These are phyloP conservation scores for Cercospora sesami DNA, from an alignment of 2,329 filamentous ascomycete genomes.

Conservation along the genomic window DNA sequence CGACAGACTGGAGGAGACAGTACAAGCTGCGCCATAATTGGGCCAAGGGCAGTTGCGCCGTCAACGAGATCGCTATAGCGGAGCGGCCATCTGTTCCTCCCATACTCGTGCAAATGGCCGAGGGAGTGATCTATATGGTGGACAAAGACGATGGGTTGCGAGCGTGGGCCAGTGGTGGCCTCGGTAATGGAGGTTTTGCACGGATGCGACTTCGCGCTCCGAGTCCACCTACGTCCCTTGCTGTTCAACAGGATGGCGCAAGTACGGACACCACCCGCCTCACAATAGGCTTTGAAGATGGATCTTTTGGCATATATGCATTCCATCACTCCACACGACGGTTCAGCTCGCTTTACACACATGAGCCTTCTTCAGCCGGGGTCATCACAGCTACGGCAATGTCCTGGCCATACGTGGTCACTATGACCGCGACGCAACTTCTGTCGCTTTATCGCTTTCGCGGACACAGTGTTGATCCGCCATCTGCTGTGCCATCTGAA, in stretches of 20 bases:
- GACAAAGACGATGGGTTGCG: constrained; percentile 69
- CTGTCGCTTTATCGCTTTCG: constrained; percentile 66
- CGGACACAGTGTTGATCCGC: background rate
- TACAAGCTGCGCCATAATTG: constrained; percentile 91
- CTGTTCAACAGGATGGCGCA: constrained; percentile 56
- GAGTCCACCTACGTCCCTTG: constrained; percentile 60
- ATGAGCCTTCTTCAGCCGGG: constrained; percentile 62
- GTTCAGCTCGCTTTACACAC: constrained; percentile 57
- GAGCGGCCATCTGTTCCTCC: constrained; percentile 56
- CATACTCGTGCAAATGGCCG: constrained; percentile 72
- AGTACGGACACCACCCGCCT: constrained; percentile 43
- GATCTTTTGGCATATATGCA: constrained; percentile 69
- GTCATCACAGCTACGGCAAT: constrained; percentile 70
- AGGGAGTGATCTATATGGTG: constrained; percentile 75
- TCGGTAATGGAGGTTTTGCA: constrained; percentile 59
- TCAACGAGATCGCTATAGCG: constrained; percentile 71
- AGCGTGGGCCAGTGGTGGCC: constrained; percentile 69
- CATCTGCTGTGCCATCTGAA: background rate
- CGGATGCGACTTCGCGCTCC: constrained; percentile 36
- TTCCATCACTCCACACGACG: constrained; percentile 50
- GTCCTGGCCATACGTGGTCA: constrained; percentile 72
- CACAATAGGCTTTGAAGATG: constrained; percentile 69
- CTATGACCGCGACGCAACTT: constrained; percentile 71
- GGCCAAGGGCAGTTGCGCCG: constrained; percentile 75
- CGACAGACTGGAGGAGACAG: constrained; percentile 80